Evolutionary conservation across 495 filamentous ascomycete genomes (phyloP).

Genomic region (Lepidopterella palustris): DNA sequence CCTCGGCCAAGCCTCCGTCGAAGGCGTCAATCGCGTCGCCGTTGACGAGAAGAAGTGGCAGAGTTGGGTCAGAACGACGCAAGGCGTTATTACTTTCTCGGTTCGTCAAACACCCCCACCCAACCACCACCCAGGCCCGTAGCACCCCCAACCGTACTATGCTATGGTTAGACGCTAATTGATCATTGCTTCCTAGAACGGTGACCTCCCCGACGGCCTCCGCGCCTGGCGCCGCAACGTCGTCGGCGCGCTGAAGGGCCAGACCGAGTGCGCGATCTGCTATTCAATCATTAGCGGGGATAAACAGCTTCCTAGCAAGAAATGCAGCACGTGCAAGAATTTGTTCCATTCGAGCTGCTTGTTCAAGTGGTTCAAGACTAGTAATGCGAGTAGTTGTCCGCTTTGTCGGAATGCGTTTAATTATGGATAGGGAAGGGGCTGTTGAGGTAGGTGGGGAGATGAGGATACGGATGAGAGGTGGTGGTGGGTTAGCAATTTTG

Average conservation of each 20-base stretch:
- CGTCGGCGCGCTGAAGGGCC: constrained; percentile 77
- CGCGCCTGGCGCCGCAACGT: constrained; percentile 77
- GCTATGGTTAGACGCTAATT: too few relatives aligned
- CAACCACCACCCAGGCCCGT: too few relatives aligned
- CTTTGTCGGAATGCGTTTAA: constrained; percentile 82
- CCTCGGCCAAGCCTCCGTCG: constrained; percentile 67
- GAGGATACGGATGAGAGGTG: not conserved
- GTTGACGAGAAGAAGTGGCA: constrained; percentile 87
- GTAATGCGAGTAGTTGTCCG: constrained; percentile 81
- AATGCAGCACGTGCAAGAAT: constrained; percentile 90
- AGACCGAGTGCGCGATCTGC: constrained; percentile 95
- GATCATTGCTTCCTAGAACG: constrained; percentile 58
- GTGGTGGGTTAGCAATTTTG: too few relatives aligned
- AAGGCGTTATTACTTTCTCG: constrained; percentile 87
- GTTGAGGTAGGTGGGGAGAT: not conserved
- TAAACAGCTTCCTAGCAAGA: constrained; percentile 81
- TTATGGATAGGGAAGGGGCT: constrained; percentile 38
- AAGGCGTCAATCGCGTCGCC: constrained; percentile 71
- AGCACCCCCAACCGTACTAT: too few relatives aligned
- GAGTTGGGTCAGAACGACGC: constrained; percentile 74
- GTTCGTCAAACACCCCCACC: not conserved
- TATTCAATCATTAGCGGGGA: constrained; percentile 86
- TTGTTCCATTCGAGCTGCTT: constrained; percentile 84
- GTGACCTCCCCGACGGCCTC: constrained; percentile 76
- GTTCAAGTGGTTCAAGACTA: constrained; percentile 93